Evolutionary conservation across 225 moss, liverwort and hornwort genomes (phyloP).

Genomic region (Straminergon stramineum): DNA sequence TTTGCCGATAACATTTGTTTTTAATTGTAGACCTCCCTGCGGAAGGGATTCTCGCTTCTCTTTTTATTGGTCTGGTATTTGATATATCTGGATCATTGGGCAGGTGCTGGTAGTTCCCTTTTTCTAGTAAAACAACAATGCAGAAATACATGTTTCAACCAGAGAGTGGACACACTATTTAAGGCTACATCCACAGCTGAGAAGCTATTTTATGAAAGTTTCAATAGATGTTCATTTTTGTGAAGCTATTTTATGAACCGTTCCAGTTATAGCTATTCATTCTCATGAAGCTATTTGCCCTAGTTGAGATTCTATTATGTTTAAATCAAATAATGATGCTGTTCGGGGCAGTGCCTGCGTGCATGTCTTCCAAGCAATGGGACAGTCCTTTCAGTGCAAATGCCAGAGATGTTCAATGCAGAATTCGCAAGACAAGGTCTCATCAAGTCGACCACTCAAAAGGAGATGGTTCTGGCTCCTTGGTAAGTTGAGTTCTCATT

Average conservation of each 20-base stretch:
- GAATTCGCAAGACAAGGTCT: neutral
- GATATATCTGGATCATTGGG: neutral
- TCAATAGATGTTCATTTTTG: neutral
- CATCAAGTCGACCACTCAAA: neutral
- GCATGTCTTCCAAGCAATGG: slow-evolving; percentile 6
- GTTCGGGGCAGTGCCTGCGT: slow-evolving; percentile 25
- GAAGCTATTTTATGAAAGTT: neutral
- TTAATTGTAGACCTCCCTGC: neutral
- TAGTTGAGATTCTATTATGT: neutral
- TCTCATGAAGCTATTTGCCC: neutral
- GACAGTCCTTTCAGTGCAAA: neutral
- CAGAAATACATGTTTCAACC: neutral
- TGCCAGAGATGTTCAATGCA: neutral
- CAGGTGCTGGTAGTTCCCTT: neutral
- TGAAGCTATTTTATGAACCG: neutral
- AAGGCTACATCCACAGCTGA: neutral
- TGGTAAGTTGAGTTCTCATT: slow-evolving; percentile 17
- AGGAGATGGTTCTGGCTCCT: neutral
- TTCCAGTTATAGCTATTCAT: neutral
- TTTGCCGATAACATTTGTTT: neutral
- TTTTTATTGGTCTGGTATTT: neutral
- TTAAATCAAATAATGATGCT: neutral
- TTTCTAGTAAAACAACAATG: neutral
- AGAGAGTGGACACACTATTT: neutral
- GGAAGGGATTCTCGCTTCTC: neutral